These are phyloP conservation scores for Trichoderma cornu-damae DNA, from an alignment of 2,329 filamentous ascomycete species.

Conservation along the genomic window DNA sequence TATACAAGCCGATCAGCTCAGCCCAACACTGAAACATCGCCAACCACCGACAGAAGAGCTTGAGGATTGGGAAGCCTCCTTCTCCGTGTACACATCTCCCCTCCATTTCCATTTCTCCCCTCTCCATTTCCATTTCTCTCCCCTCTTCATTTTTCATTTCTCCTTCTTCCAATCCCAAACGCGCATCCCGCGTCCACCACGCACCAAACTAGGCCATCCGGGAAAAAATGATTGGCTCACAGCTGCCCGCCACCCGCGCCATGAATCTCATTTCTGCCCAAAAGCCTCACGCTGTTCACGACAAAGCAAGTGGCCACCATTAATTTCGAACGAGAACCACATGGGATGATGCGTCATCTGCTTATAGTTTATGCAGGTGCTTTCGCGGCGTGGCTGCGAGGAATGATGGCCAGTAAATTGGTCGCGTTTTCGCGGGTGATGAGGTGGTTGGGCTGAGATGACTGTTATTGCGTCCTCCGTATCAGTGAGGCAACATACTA, in stretches of 20 bases:
- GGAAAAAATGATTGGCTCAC: slow-evolving; percentile 5
- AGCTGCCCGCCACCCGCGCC: neutral
- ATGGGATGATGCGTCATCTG: neutral
- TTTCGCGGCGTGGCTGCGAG: slow-evolving; percentile 23
- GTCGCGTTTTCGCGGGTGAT: neutral
- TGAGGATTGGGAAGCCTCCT: neutral
- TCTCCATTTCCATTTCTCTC: too few relatives aligned
- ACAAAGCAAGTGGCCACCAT: neutral
- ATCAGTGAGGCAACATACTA: neutral
- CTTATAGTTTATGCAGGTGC: slow-evolving; percentile 19
- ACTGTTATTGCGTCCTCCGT: neutral
- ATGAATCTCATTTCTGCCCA: slow-evolving; percentile 15
- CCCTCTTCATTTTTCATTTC: too few relatives aligned
- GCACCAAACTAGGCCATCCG: neutral
- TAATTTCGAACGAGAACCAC: neutral
- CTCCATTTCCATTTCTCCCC: too few relatives aligned
- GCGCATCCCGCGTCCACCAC: slow-evolving; percentile 11
- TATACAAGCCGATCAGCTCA: neutral
- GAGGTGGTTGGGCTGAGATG: slow-evolving; percentile 7
- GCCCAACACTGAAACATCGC: neutral
- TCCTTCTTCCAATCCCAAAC: slow-evolving; percentile 1
- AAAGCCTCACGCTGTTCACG: slow-evolving; percentile 4
- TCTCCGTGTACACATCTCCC: neutral
- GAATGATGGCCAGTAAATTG: neutral
- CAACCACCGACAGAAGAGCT: neutral